phyloP scores from a whole-genome alignment of 176 grass and related monocot genomes.

The Thalia dealbata region DNA sequence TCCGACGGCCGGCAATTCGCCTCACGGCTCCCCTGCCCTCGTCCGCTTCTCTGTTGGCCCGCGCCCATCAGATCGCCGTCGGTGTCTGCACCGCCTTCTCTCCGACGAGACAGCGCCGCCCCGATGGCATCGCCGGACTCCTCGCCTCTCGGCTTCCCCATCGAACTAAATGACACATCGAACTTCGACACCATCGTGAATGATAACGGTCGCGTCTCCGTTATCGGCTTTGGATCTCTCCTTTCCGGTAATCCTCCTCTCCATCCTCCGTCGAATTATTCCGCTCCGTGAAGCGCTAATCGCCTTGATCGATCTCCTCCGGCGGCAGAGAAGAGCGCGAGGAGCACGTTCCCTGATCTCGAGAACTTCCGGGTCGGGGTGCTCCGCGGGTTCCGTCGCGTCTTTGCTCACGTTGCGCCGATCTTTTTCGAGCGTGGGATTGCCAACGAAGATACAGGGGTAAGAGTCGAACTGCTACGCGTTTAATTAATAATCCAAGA shows the following conservation, averaged over 20 bases:
- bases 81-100: background rate
- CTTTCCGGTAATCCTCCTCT: constrained; percentile 47
- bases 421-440: constrained; percentile 93
- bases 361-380: constrained; percentile 58
- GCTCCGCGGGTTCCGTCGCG: constrained; percentile 67
- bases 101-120: background rate
- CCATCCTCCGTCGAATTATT: background rate
- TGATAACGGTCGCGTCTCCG: constrained; percentile 41
- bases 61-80: background rate
- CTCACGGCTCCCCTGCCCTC: background rate
- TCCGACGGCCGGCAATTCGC: background rate
- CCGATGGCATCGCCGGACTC: constrained; percentile 9
- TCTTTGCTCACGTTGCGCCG: constrained; percentile 72
- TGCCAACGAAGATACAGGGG: constrained; percentile 44
- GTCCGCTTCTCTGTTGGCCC: too few species aligned
- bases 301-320: constrained; percentile 1
- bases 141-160: background rate
- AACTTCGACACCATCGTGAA: constrained; percentile 43
- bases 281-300: background rate
- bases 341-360: constrained; percentile 90
- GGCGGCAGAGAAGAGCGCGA: constrained; percentile 59
- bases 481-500: background rate
- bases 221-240: constrained; percentile 83
- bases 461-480: constrained; percentile 21
- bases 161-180: constrained; percentile 29